Percentiles rank a stretch among this genome's conserved stretches.
Evolutionary conservation across 495 filamentous ascomycete species (phyloP).

Genomic region (Parathielavia appendiculata): DNA sequence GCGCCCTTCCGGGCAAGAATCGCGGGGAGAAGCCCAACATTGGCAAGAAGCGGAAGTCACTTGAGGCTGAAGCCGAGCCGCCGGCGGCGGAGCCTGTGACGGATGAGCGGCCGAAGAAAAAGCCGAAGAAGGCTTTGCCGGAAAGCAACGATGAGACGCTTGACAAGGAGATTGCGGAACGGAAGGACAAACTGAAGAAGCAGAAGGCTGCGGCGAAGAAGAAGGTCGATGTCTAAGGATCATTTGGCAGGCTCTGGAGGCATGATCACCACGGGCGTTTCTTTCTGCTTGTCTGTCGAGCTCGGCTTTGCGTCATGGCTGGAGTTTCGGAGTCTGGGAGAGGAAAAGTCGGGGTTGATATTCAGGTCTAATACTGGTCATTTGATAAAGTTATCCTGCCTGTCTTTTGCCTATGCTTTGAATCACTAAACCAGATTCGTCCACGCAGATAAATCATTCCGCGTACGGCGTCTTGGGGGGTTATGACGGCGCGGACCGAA

Average conservation of each 20-base stretch:
- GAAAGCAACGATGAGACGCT: constrained; percentile 52
- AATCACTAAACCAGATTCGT: too few relatives aligned
- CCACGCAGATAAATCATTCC: too few relatives aligned
- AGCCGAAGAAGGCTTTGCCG: constrained; percentile 33
- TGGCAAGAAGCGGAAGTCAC: constrained; percentile 54
- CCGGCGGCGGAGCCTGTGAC: constrained; percentile 42
- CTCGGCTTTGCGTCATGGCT: constrained; percentile 20
- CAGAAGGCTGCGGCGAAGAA: constrained; percentile 54
- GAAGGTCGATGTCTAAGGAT: constrained; percentile 25
- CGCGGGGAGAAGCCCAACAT: constrained; percentile 26
- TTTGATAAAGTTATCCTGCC: neutral
- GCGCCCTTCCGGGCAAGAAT: constrained; percentile 49
- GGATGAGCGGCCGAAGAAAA: constrained; percentile 48
- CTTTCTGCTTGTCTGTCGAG: neutral
- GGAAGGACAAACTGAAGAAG: constrained; percentile 56
- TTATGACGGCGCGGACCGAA: too few relatives aligned
- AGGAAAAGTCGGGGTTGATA: constrained; percentile 15
- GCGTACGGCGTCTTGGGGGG: too few relatives aligned
- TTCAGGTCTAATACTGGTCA: neutral
- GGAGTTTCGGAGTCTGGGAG: constrained; percentile 20
- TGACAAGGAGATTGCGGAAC: constrained; percentile 53
- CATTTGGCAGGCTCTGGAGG: neutral
- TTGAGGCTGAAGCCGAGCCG: constrained; percentile 36
- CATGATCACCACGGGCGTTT: neutral
- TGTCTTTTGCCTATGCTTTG: neutral